Evolutionary conservation across 768 basidiomycete species (phyloP).

Genomic region (Lyophyllum decastes): DNA sequence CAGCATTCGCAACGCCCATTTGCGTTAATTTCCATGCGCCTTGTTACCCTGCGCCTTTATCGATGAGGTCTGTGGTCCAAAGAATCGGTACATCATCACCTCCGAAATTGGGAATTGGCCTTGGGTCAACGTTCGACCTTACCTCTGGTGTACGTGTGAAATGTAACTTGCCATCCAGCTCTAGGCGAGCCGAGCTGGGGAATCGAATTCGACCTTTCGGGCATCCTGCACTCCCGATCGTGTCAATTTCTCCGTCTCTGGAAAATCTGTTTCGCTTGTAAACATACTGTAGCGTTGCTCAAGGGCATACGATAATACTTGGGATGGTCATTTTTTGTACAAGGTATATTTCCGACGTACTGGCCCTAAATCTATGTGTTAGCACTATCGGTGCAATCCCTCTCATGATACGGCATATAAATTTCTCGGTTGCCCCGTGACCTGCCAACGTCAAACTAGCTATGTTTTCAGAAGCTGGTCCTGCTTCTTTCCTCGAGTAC

Average conservation of each 20-base stretch:
- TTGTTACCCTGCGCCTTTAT: too few relatives aligned
- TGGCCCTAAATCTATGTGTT: too few relatives aligned
- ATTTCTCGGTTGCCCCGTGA: neutral
- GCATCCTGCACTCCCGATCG: neutral
- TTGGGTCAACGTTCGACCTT: neutral
- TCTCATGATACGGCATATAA: neutral
- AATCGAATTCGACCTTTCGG: too few relatives aligned
- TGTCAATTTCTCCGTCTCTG: neutral
- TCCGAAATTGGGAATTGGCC: neutral
- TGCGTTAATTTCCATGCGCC: too few relatives aligned
- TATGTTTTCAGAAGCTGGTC: neutral
- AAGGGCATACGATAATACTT: neutral
- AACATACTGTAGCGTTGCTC: neutral
- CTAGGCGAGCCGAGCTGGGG: too few relatives aligned
- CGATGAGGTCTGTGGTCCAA: too few relatives aligned
- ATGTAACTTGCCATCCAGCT: too few relatives aligned
- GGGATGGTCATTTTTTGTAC: neutral
- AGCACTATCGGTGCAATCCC: neutral
- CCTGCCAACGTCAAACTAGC: neutral
- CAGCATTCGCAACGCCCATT: neutral
- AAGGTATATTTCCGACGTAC: too few relatives aligned
- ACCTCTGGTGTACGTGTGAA: too few relatives aligned
- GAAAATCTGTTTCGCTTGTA: neutral
- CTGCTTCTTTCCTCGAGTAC: neutral
- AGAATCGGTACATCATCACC: neutral